Base-by-base conservation (phyloP, 1,284 basidiomycete species). In the Tylopilus orsonianus region DNA sequence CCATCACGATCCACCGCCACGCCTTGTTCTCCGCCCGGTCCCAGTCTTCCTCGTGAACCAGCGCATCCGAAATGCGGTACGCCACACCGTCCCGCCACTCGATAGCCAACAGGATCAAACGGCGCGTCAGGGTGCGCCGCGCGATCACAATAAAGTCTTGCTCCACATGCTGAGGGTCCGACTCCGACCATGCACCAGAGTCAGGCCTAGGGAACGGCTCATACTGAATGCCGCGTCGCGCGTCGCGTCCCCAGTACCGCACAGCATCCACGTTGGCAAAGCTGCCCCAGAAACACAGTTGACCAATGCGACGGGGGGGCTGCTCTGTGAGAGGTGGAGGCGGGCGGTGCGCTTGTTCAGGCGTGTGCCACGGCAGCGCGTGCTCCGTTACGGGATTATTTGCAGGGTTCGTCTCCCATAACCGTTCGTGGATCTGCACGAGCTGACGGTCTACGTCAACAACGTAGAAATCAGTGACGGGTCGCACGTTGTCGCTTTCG, bases 61-160 rank as follows among this genome's bases (percentile, higher is more conserved):
- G 19, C n/a, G 45, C 8, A n/a, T n/a, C 37, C n/a, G 55, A 55
- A 3, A 51, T n/a, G 22, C 57, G 56, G n/a, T 58, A 59, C 2
- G 59, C 54, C 3, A 59, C 32, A 5, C 23, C 48, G 13, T 50
- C 56, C 20, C 26, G 42, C 54, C 59, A 58, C 22, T 61, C 59
- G 2, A 58, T 30, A 1, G 59, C 56, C 10, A 58, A 5, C 23
- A 58, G 44, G 1, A 53, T 18, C 29, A 58, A 36, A n/a, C n/a
- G n/a, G n/a, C 20, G 0, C 23, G 2, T 27, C 18, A 2, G 2
- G 12, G 0, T 19, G 19, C 3, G 13, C 2, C 3, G 45, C 49
- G 49, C 56, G 19, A 59, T 6, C 16, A 61, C 49, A 4, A 58
- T 47, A 5, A 59, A 59, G 19, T 59, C 57, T 6, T 58, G 57